Evolutionary conservation across 306 rosid species (phyloP), one percentile per base, ranked within the genome.

Genomic region (Castanea sativa): DNA sequence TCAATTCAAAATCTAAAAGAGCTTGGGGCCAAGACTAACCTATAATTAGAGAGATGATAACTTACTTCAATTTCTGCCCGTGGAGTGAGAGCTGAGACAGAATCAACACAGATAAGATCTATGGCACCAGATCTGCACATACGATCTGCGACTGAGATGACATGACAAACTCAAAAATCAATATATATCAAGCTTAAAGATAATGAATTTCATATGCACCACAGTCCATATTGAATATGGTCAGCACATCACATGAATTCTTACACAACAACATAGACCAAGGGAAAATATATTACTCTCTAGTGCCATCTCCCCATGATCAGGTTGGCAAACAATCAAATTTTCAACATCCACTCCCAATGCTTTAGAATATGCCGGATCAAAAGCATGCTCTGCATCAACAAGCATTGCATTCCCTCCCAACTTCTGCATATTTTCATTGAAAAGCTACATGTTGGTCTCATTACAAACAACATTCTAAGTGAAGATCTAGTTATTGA

Each of bases 381-480:
- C 99, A 88, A 93, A 95, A 72, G 98, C 98, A 84, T 95, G 99
- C 83, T 95, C 99, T 33, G 99, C 99, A 86, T 95, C 98, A 57
- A 95, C 99, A 83, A 95, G 99, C 99, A 93, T 90, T 32, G 99
- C 99, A 88, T 95, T 95, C 82, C 99, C 99, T 83, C 99, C 99
- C 79, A 91, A 88, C 68, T 76, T 95, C 99, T 93, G 90, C 92
- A 83, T 33, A 76, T 45, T 76, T 84, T 58, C 75, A 80, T 72
- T 74, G 38, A 73, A 86, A 72, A 59, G 81, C 16, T 76, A 69
- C 79, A 73, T 32, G 73, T 67, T 29, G 82, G 79, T 63, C 78
- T 80, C 83, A 58, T 27, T 74, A 65, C 53, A 75, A 29, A 51
- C 20, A 65, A 83, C 55, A 69, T 32, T 57, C 27, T 29, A 61